Conservation (phyloP, 805 yeast genomes). For the Nakazawaea ambrosiae region DNA sequence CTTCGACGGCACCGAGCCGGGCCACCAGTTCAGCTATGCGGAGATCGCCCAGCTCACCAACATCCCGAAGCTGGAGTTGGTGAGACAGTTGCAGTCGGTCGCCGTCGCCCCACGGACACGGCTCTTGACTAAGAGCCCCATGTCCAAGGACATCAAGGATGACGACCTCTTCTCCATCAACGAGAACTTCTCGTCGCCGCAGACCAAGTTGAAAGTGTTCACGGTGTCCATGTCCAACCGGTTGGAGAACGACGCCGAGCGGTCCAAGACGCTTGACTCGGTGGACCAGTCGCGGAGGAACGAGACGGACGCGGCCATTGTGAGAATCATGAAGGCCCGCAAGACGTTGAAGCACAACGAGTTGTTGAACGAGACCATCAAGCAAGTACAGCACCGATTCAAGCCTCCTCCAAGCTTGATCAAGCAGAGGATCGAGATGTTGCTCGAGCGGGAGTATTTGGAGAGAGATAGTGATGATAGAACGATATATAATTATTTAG, state of each 20-base stretch:
- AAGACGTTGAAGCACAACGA: conserved; percentile 56
- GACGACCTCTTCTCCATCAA: conserved; percentile 64
- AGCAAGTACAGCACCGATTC: conserved; percentile 55
- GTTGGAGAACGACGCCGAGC: conserved; percentile 47
- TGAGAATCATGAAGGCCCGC: conserved; percentile 78
- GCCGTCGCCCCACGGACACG: conserved; percentile 79
- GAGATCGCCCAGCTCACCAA: conserved; percentile 61
- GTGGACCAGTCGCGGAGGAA: conserved; percentile 57
- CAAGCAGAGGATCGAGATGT: conserved; percentile 64
- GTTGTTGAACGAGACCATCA: conserved; percentile 57
- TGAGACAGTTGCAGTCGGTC: conserved; percentile 74
- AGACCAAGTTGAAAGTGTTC: conserved; percentile 64
- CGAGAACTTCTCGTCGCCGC: conserved; percentile 58
- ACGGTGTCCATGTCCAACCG: conserved; percentile 48
- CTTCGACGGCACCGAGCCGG: conserved; percentile 45
- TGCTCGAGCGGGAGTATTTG: conserved; percentile 77
- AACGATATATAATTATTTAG: conserved; percentile 60
- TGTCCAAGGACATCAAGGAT: conserved; percentile 61
- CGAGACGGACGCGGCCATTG: conserved; percentile 80
- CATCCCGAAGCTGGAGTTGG: conserved; percentile 68
- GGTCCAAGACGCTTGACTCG: conserved; percentile 44
- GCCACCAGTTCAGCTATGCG: conserved; percentile 41
- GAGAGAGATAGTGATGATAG: conserved; percentile 61
- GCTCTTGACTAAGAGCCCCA: conserved; percentile 66
- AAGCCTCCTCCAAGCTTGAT: conserved; percentile 61